Percentiles rank a stretch among this genome's conserved stretches.
These are phyloP conservation scores for Acanthamoeba rhysodes DNA, from an alignment of 208 protist genomes.

Conservation along the genomic window DNA sequence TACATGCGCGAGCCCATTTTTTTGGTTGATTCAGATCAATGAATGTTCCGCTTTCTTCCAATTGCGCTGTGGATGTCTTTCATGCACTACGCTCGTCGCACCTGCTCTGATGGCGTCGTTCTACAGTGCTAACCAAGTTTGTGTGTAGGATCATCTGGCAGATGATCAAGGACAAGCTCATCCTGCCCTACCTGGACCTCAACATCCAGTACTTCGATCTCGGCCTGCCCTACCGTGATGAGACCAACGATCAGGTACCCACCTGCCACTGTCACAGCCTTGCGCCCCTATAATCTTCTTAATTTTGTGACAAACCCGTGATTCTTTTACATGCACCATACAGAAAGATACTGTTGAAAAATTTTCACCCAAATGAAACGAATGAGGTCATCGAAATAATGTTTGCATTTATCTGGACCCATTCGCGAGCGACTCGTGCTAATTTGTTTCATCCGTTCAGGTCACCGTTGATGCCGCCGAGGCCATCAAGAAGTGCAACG, in stretches of 20 bases:
- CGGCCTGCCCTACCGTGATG: conserved; percentile 93
- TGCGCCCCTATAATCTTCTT: background rate
- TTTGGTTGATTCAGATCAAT: no score
- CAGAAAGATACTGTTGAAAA: background rate
- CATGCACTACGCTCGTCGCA: no score
- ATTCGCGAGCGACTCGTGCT: no score
- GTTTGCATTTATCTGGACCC: no score
- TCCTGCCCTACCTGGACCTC: conserved; percentile 97
- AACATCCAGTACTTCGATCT: conserved; percentile 98
- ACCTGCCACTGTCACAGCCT: no score
- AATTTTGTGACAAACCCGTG: background rate
- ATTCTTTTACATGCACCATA: conserved; percentile 19
- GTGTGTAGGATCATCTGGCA: conserved; percentile 95
- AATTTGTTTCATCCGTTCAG: no score
- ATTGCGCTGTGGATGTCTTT: no score
- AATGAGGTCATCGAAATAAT: no score
- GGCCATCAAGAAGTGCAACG: conserved; percentile 96
- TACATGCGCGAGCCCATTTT: conserved; percentile 97
- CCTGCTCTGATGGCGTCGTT: no score
- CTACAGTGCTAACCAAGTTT: no score
- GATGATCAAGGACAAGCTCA: conserved; percentile 97
- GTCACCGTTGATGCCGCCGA: conserved; percentile 90
- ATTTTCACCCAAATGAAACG: conserved; percentile 7
- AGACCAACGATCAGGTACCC: conserved; percentile 89
- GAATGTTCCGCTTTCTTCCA: conserved; percentile 87